A percentile compares a stretch with the other conserved stretches of the same genome.
Evolutionary conservation across 768 basidiomycete genomes (phyloP).

Genomic region (Nevesoporus exiguus): DNA sequence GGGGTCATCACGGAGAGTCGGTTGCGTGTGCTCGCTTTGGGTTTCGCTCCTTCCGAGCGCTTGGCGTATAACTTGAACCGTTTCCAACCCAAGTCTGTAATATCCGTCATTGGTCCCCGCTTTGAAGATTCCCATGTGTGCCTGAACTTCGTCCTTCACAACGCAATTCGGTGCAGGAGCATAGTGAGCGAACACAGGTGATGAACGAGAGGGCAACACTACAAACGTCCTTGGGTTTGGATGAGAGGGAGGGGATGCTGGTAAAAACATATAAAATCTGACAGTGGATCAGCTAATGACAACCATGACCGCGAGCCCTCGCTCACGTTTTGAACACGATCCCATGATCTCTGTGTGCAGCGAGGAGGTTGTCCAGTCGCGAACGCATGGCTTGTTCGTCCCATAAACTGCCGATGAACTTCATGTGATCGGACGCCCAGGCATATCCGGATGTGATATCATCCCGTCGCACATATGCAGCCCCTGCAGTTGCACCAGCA

Average conservation of each 20-base stretch:
- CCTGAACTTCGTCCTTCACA: slow-evolving; percentile 73
- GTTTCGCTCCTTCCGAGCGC: slow-evolving; percentile 36
- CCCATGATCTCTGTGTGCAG: slow-evolving; percentile 56
- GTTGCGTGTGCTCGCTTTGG: neutral
- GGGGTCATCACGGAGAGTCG: neutral
- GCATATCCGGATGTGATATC: slow-evolving; percentile 66
- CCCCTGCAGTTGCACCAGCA: slow-evolving; percentile 80
- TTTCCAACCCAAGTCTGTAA: slow-evolving; percentile 75
- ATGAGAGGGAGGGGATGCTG: slow-evolving; percentile 59
- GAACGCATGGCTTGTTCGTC: slow-evolving; percentile 59
- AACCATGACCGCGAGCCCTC: neutral
- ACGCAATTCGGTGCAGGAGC: slow-evolving; percentile 60
- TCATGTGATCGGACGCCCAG: slow-evolving; percentile 87
- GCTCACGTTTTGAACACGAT: slow-evolving; percentile 74
- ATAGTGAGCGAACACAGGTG: slow-evolving; percentile 53
- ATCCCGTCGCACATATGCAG: slow-evolving; percentile 78
- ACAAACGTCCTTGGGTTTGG: slow-evolving; percentile 69
- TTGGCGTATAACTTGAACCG: slow-evolving; percentile 59
- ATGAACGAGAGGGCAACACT: slow-evolving; percentile 57
- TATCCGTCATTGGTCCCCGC: slow-evolving; percentile 84
- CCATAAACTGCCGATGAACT: slow-evolving; percentile 85
- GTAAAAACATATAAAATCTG: slow-evolving; percentile 81
- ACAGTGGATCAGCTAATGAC: slow-evolving; percentile 1
- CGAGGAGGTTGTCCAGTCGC: slow-evolving; percentile 61
- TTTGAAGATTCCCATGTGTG: slow-evolving; percentile 88